Evolutionary conservation across 2,329 filamentous ascomycete species (phyloP).

Genomic region (Pseudogymnoascus destructans): DNA sequence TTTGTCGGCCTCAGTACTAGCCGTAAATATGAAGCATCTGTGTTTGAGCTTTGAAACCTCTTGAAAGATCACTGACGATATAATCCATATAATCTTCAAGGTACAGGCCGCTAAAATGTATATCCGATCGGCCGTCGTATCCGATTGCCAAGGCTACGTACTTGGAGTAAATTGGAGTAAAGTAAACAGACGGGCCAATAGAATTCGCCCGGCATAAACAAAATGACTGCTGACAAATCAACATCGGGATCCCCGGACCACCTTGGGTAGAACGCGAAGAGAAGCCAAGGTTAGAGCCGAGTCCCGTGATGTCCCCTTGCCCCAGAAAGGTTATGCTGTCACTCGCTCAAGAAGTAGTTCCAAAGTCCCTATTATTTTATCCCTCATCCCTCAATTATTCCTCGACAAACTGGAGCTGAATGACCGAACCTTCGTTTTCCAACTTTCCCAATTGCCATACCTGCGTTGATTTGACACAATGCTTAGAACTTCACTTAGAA

Average conservation of each 20-base stretch:
- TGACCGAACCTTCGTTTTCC: constrained; percentile 8
- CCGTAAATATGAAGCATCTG: constrained; percentile 3
- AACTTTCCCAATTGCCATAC: constrained; percentile 12
- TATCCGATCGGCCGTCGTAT: constrained; percentile 1
- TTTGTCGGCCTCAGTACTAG: not conserved
- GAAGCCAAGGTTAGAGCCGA: constrained; percentile 1
- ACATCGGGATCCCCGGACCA: not conserved
- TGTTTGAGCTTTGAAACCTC: constrained; percentile 3
- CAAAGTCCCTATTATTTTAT: constrained; percentile 7
- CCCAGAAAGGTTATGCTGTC: constrained; percentile 1
- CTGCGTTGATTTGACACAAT: constrained; percentile 40
- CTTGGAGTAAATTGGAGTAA: constrained; percentile 8
- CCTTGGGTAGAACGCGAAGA: not conserved
- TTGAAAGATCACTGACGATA: not conserved
- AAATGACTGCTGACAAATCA: constrained; percentile 2
- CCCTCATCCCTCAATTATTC: not conserved
- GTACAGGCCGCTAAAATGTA: not conserved
- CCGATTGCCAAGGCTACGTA: constrained; percentile 7
- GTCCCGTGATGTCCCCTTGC: constrained; percentile 6
- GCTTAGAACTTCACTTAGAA: constrained; percentile 57
- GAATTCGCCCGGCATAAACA: not conserved
- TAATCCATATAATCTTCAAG: constrained; percentile 8
- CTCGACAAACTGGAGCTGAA: constrained; percentile 7
- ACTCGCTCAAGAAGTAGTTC: not conserved
- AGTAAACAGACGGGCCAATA: not conserved